Evolutionary conservation across 192 early-diverging fungal genomes (phyloP).

Genomic region (Jimgerdemannia flammicorona): DNA sequence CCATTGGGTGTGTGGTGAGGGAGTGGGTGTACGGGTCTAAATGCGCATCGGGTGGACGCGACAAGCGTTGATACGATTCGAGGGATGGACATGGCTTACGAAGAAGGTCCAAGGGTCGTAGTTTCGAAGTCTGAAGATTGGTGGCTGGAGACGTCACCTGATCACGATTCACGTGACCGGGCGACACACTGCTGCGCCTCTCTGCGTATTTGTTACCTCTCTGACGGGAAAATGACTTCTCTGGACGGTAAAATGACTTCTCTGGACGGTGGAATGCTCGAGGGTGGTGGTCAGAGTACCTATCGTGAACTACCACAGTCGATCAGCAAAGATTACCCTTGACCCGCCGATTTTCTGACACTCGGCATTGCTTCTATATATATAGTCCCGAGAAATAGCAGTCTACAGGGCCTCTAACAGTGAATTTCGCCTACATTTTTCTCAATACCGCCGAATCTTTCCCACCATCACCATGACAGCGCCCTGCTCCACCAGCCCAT

Average conservation of each 20-base stretch:
- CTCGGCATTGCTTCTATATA: too few species aligned
- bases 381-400: too few species aligned
- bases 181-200: background rate
- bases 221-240: too few species aligned
- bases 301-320: background rate
- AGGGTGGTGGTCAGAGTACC: background rate
- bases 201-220: background rate
- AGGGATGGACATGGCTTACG: background rate
- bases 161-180: too few species aligned
- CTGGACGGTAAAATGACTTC: background rate
- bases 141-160: too few species aligned
- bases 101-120: too few species aligned
- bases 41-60: background rate
- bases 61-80: background rate
- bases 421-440: background rate
- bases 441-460: background rate
- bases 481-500: slow-evolving; percentile 14
- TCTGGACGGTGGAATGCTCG: background rate
- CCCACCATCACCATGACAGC: slow-evolving; percentile 1
- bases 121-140: too few species aligned
- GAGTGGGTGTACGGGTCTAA: background rate
- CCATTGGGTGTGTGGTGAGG: background rate
- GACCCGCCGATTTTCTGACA: too few species aligned
- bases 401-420: too few species aligned
- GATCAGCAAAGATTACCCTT: too few species aligned